Conservation (phyloP, 1,284 basidiomycete species). For the Apiotrichum montevideense region DNA sequence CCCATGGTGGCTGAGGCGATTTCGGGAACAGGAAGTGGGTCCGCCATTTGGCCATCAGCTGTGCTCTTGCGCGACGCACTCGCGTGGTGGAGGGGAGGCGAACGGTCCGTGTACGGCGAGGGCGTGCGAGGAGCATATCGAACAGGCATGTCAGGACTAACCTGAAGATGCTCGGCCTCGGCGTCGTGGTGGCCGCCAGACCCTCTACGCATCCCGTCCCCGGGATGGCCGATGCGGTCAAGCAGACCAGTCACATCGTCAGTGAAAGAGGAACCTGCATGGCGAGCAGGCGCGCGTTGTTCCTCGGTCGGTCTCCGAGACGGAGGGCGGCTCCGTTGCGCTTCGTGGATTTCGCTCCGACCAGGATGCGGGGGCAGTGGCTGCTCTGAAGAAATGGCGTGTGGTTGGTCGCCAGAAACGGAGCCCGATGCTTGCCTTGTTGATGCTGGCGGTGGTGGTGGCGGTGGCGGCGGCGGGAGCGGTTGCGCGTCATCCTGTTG, state of each 20-base stretch:
- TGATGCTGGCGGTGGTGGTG: neutral
- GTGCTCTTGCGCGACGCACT: neutral
- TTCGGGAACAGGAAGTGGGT: neutral
- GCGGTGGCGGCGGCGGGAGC: neutral
- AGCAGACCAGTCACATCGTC: conserved; percentile 30
- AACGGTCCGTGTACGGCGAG: conserved; percentile 3
- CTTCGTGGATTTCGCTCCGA: neutral
- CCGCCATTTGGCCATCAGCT: neutral
- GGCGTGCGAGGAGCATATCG: neutral
- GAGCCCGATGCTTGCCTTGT: too few species aligned
- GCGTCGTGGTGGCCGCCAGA: conserved; percentile 1
- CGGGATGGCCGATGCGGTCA: conserved; percentile 15
- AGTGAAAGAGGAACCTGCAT: conserved; percentile 27
- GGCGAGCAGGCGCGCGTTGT: neutral
- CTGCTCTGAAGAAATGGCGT: conserved; percentile 1
- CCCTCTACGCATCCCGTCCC: neutral
- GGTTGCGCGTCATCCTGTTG: conserved; percentile 2
- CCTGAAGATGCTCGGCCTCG: conserved; percentile 14
- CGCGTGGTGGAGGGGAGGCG: neutral
- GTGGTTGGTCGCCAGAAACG: neutral
- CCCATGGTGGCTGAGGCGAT: neutral
- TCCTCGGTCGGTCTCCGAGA: neutral
- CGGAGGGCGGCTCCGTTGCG: neutral
- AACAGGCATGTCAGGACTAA: conserved; percentile 6
- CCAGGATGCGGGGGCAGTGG: neutral